These are phyloP conservation scores for Candida orba DNA, from an alignment of 805 yeast species.

Conservation along the genomic window DNA sequence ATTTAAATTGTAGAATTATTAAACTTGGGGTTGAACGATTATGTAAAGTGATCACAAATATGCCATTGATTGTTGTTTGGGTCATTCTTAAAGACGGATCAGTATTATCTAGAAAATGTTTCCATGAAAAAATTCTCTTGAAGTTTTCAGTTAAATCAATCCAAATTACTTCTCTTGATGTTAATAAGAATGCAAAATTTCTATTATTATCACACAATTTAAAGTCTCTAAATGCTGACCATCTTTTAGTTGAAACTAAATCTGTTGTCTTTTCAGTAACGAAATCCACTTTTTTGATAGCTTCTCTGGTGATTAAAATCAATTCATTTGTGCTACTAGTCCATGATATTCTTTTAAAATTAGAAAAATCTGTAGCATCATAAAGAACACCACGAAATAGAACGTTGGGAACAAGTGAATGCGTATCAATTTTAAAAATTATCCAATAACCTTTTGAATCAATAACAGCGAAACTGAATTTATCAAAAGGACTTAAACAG, in stretches of 20 bases:
- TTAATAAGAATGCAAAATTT: slow-evolving; percentile 44
- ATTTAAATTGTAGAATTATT: slow-evolving; percentile 29
- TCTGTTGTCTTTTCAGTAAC: slow-evolving; percentile 24
- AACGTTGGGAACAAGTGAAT: not conserved
- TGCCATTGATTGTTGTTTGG: slow-evolving; percentile 21
- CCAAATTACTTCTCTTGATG: slow-evolving; percentile 61
- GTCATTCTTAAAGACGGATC: slow-evolving; percentile 48
- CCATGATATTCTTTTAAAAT: slow-evolving; percentile 49
- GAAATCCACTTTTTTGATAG: slow-evolving; percentile 29
- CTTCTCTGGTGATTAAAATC: slow-evolving; percentile 36
- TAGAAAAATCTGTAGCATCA: slow-evolving; percentile 47
- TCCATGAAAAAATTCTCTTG: slow-evolving; percentile 60
- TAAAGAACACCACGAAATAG: slow-evolving; percentile 13
- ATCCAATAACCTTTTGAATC: slow-evolving; percentile 51
- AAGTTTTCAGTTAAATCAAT: slow-evolving; percentile 30
- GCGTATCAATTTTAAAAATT: slow-evolving; percentile 25
- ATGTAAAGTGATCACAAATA: slow-evolving; percentile 18
- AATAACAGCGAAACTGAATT: slow-evolving; percentile 32
- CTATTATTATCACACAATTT: slow-evolving; percentile 23
- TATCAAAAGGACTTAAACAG: slow-evolving; percentile 36
- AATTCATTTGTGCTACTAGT: slow-evolving; percentile 25
- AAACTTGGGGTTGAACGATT: slow-evolving; percentile 28
- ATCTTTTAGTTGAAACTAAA: slow-evolving; percentile 23
- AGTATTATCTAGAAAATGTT: slow-evolving; percentile 48
- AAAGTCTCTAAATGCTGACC: slow-evolving; percentile 35